Evolutionary conservation across 106 monocot genomes (phyloP), one percentile per base, ranked within the genome.

Genomic region (Hemerocallis citrina): DNA sequence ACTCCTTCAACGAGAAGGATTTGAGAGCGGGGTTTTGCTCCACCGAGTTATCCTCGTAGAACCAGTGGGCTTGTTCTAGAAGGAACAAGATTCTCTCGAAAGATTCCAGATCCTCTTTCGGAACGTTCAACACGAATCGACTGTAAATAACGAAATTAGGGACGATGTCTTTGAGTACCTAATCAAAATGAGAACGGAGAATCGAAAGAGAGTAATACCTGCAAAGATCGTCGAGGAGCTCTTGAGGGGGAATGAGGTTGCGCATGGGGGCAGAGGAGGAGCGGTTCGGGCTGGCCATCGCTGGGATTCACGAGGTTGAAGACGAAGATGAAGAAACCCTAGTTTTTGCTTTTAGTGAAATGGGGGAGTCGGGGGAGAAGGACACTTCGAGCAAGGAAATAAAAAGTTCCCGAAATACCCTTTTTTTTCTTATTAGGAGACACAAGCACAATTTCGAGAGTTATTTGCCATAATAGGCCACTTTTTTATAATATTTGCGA

Each of bases 1-100:
- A 96, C 49, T 96, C 96, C 56, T 74, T 86, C 52, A 96, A 87
- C 30, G 96, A 84, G 46, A 96, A 84, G 28, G 96, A 96, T 72
- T 91, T 96, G 55, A 91, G 50, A 6, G 81, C 75, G n/a, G 90
- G 87, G 68, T 96, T 90, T 45, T 96, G 90, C 65, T 91, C 96
- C 1, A 91, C 96, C 0, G 89, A 84, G 31, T 96, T 96, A 77
- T 96, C 96, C 75, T 96, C 90, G 39, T 96, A 96, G 66, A 96
- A 96, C 96, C 96, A 96, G 42, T 91, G 96, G 8, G 96, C 96
- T 71, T 91, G 90, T 72, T 96, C 96, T 23, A 96, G 80, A 28
- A 96, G 77, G 64, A 91, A 96, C 46, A 96, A 73, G 52, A 96
- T 96, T 73, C 96, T 89, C 79, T 96, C 95, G 62, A 96, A 90